phyloP scores from a whole-genome alignment of 1,284 basidiomycete species.

The Rhodotorula sp. region DNA sequence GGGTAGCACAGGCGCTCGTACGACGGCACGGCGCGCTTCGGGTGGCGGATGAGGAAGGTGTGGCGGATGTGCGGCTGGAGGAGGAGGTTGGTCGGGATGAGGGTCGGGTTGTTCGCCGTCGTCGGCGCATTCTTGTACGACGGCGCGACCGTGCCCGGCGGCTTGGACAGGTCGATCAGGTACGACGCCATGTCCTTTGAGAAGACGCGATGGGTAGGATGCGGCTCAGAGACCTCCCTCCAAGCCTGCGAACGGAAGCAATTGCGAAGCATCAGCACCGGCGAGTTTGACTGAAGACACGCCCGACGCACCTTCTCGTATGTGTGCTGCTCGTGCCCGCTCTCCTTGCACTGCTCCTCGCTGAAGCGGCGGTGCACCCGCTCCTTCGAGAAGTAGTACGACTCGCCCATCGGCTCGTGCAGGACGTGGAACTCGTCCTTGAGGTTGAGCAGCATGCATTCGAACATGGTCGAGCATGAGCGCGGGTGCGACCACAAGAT shows the following conservation, averaged over 20 bases:
- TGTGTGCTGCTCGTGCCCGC: constrained; percentile 34
- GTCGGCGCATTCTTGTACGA: constrained; percentile 14
- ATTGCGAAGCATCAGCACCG: background rate
- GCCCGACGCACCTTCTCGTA: constrained; percentile 39
- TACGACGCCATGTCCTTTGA: constrained; percentile 46
- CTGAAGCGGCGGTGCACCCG: constrained; percentile 38
- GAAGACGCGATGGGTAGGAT: constrained; percentile 34
- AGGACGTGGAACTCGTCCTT: constrained; percentile 39
- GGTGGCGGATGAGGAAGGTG: constrained; percentile 69
- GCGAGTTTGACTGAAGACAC: too few species aligned
- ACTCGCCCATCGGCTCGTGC: constrained; percentile 38
- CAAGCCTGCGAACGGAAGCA: constrained; percentile 22
- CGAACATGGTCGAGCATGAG: constrained; percentile 41
- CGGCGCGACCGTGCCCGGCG: constrained; percentile 18
- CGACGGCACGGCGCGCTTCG: constrained; percentile 52
- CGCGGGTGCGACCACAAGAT: constrained; percentile 31
- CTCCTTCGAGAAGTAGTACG: constrained; percentile 40
- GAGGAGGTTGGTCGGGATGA: constrained; percentile 64
- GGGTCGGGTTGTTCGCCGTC: constrained; percentile 38
- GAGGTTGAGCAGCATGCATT: constrained; percentile 35
- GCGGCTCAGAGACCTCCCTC: constrained; percentile 30
- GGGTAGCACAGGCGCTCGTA: constrained; percentile 44
- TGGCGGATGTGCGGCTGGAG: constrained; percentile 76
- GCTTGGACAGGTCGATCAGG: constrained; percentile 33
- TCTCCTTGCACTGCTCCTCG: constrained; percentile 30